Evolutionary conservation across 768 basidiomycete genomes (phyloP).

Genomic region (Naganishia vaughanmartiniae): DNA sequence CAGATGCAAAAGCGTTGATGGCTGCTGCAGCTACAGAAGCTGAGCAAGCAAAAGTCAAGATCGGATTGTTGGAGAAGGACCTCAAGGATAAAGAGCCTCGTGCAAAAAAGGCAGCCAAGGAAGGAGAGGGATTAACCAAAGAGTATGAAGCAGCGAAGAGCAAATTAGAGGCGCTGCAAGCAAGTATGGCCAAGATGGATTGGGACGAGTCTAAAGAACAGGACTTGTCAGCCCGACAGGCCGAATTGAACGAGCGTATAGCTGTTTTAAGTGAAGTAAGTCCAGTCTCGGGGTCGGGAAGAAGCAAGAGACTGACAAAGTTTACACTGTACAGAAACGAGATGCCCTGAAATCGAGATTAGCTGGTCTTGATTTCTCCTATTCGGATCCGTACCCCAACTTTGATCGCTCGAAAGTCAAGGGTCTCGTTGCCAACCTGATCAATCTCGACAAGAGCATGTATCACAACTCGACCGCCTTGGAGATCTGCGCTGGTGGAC

Average conservation of each 20-base stretch:
- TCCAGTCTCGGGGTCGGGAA: neutral
- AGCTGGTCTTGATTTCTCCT: slow-evolving; percentile 76
- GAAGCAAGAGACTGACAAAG: neutral
- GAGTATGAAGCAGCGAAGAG: slow-evolving; percentile 59
- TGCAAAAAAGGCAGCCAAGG: slow-evolving; percentile 79
- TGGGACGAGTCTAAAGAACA: slow-evolving; percentile 77
- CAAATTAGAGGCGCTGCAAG: slow-evolving; percentile 61
- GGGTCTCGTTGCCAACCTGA: slow-evolving; percentile 85
- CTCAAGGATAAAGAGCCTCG: slow-evolving; percentile 69
- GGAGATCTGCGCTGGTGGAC: slow-evolving; percentile 85
- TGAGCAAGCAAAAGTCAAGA: slow-evolving; percentile 72
- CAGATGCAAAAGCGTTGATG: slow-evolving; percentile 71
- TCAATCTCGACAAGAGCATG: slow-evolving; percentile 68
- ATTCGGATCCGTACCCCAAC: slow-evolving; percentile 67
- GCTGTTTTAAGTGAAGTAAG: slow-evolving; percentile 65
- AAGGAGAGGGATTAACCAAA: slow-evolving; percentile 66
- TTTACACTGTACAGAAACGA: slow-evolving; percentile 37
- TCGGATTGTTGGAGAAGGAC: slow-evolving; percentile 75
- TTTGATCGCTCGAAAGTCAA: slow-evolving; percentile 86
- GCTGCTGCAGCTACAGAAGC: slow-evolving; percentile 79
- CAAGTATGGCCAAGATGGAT: slow-evolving; percentile 61
- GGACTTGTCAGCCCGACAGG: slow-evolving; percentile 58
- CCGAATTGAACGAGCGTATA: slow-evolving; percentile 61
- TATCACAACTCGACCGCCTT: slow-evolving; percentile 81
- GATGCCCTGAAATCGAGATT: slow-evolving; percentile 63